Percentiles rank a stretch among this genome's conserved stretches.
Evolutionary conservation across 2,329 filamentous ascomycete genomes (phyloP).

Genomic region (Colletotrichum shisoi): DNA sequence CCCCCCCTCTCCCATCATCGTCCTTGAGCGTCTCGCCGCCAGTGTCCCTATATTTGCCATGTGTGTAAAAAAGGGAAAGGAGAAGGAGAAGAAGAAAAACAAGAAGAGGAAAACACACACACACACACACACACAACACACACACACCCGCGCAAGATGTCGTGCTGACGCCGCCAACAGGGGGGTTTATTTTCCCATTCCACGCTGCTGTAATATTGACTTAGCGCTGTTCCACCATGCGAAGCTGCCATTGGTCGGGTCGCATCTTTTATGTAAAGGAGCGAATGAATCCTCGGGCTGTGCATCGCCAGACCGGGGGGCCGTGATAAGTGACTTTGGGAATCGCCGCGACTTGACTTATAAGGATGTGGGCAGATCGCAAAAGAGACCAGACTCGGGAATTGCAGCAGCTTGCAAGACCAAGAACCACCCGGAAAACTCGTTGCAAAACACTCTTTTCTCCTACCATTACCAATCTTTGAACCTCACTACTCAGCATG

Average conservation of each 20-base stretch:
- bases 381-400: neutral
- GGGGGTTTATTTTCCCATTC: neutral
- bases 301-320: conserved; percentile 8
- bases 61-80: too few relatives aligned
- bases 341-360: neutral
- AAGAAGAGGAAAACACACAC: too few relatives aligned
- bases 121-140: too few relatives aligned
- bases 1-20: too few relatives aligned
- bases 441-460: neutral
- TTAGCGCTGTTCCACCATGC: neutral
- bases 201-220: neutral
- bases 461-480: neutral
- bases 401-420: neutral
- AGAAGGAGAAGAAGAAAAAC: too few relatives aligned
- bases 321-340: neutral
- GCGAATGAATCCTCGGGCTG: conserved; percentile 2
- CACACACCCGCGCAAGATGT: neutral
- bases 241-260: conserved; percentile 7
- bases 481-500: neutral
- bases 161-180: neutral
- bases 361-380: neutral
- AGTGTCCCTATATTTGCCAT: too few relatives aligned
- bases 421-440: neutral
- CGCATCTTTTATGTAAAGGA: neutral
- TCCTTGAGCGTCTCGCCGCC: too few relatives aligned